These are phyloP conservation scores for Iberis pinnata DNA, from an alignment of 345 rosid species.

Conservation along the genomic window DNA sequence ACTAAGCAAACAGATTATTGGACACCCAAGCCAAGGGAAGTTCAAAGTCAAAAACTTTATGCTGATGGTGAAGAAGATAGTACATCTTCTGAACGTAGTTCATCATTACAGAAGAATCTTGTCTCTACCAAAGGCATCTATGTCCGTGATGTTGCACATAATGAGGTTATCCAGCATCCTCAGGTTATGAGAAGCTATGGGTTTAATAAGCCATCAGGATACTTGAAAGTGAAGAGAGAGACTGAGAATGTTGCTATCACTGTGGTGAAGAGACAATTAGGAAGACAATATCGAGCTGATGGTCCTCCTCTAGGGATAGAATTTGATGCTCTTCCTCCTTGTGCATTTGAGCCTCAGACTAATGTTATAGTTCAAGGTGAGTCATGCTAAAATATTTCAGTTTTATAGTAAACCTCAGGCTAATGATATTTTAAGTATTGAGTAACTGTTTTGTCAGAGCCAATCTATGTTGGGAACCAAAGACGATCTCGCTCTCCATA, in stretches of 20 bases:
- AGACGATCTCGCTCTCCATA: slow-evolving; percentile 39
- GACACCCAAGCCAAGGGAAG: slow-evolving; percentile 66
- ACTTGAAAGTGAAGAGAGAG: slow-evolving; percentile 71
- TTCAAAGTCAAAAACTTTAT: slow-evolving; percentile 64
- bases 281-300: slow-evolving; percentile 66
- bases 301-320: slow-evolving; percentile 73
- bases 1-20: slow-evolving; percentile 66
- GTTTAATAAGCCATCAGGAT: slow-evolving; percentile 63
- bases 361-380: slow-evolving; percentile 50
- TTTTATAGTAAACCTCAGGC: no score
- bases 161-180: no score
- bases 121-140: no score
- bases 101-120: slow-evolving; percentile 48
- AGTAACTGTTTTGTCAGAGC: no score
- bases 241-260: slow-evolving; percentile 67
- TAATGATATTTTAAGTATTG: slow-evolving; percentile 8
- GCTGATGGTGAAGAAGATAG: slow-evolving; percentile 44
- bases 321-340: slow-evolving; percentile 79
- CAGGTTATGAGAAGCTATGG: slow-evolving; percentile 36
- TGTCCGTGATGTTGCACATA: no score
- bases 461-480: slow-evolving; percentile 48
- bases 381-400: no score
- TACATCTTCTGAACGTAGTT: slow-evolving; percentile 69
- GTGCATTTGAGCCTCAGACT: slow-evolving; percentile 66
- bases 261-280: slow-evolving; percentile 78